Evolutionary conservation across 2,329 filamentous ascomycete species (phyloP), one percentile per base, ranked within the genome.

Genomic region (Fusarium stilboides): DNA sequence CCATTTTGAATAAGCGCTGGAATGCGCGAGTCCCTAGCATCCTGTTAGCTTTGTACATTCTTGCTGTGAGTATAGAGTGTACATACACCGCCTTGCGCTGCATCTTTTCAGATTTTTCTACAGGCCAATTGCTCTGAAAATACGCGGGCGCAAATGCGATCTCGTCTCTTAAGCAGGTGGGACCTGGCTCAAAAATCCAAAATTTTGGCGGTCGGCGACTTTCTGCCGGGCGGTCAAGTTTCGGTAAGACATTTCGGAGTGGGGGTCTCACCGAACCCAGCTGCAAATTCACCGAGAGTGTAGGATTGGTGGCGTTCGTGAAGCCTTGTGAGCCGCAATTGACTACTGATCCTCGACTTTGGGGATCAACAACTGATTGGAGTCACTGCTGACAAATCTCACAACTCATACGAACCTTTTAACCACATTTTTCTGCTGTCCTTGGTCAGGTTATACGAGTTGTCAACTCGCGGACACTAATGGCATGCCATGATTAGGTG

Each of bases 1-100:
- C 92, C 92, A 92, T 97, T 98, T 79, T 91, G 89, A 77, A 98
- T 95, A 74, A 98, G 89, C 80, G 94, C 91, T 64, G 92, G 92
- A 76, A 98, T 97, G 80, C 94, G 92, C 83, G 92, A 92, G 81
- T 97, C 94, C 77, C 93, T 94, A 69, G 57, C 22, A 34, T 43
- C 3, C 17, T 6, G 46, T 74, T 36, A 74, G 72, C 36, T 39
- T 28, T 14, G 7, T 7, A 1, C 5, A 20, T 22, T 34, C 10
- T n/a, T 1, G n/a, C 6, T 8, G 5, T 3, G 5, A 19, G 15
- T 1, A 19, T 10, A 13, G 2, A 24, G 7, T 6, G 7, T 3
- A 78, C 83, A 73, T 80, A 85, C 81, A 86, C 81, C 75, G 83
- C 82, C 78, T 90, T 90, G 77, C 88, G 88, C 78, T 86, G 83